A percentile compares a stretch with the other conserved stretches of the same genome.
These are phyloP conservation scores for Thalia dealbata DNA, from an alignment of 176 grass and related monocot species.

Conservation along the genomic window DNA sequence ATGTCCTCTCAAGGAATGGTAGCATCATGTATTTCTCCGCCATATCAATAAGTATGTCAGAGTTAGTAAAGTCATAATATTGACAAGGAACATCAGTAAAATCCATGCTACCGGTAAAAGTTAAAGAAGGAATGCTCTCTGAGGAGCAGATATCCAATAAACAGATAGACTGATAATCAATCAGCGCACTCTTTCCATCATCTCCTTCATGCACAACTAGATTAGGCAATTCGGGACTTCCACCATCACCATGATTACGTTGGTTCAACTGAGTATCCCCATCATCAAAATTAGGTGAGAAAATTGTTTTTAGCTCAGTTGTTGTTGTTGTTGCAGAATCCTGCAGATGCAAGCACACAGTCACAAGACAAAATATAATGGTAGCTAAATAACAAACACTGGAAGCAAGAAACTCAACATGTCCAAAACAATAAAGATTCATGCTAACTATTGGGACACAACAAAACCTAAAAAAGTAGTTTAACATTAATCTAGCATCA, in stretches of 20 bases:
- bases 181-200: constrained; percentile 43
- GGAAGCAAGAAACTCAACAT: not conserved
- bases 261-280: constrained; percentile 53
- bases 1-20: constrained; percentile 48
- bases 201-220: constrained; percentile 56
- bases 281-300: constrained; percentile 46
- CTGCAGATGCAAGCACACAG: constrained; percentile 20
- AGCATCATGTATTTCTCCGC: constrained; percentile 53
- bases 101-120: constrained; percentile 73
- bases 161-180: constrained; percentile 67
- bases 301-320: constrained; percentile 53
- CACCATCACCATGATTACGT: constrained; percentile 33
- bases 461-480: not conserved
- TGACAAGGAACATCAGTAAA: constrained; percentile 59
- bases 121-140: constrained; percentile 53
- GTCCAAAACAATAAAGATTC: not conserved
- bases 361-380: constrained; percentile 8
- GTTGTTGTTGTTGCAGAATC: constrained; percentile 46
- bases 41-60: constrained; percentile 42
- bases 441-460: not conserved
- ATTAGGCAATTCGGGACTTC: constrained; percentile 49
- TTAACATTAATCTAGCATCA: not conserved
- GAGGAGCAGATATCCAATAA: constrained; percentile 63
- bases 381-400: not conserved
- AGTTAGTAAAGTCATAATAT: constrained; percentile 37